Conservation (phyloP, 331 rosid species). For the Spiraea crenata region DNA sequence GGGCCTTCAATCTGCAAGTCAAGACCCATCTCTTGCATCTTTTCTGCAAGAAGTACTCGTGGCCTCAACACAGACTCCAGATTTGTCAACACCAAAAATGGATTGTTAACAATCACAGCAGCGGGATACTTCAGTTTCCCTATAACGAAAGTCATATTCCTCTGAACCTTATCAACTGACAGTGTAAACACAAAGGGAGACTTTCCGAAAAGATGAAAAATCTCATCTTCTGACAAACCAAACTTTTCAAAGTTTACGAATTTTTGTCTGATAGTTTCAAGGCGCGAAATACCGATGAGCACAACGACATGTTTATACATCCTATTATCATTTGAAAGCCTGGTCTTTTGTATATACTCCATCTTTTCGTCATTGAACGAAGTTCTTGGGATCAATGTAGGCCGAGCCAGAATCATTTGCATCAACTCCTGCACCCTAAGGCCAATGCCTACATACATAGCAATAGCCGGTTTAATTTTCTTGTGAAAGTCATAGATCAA, state of each 20-base stretch:
- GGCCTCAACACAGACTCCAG: constrained; percentile 74
- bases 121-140: constrained; percentile 63
- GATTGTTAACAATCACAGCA: constrained; percentile 39
- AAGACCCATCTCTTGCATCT: constrained; percentile 51
- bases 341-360: constrained; percentile 51
- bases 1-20: constrained; percentile 25
- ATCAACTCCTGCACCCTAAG: constrained; percentile 51
- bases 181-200: constrained; percentile 55
- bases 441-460: constrained; percentile 58
- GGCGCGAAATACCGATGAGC: constrained; percentile 62
- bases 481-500: constrained; percentile 41
- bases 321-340: constrained; percentile 50
- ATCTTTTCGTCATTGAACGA: constrained; percentile 67
- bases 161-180: constrained; percentile 78
- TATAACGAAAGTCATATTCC: constrained; percentile 78
- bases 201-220: constrained; percentile 46
- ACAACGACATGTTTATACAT: constrained; percentile 76
- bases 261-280: constrained; percentile 59
- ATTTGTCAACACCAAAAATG: constrained; percentile 52
- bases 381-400: constrained; percentile 61
- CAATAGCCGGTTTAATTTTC: constrained; percentile 40
- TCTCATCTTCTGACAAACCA: constrained; percentile 67
- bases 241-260: constrained; percentile 47
- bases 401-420: constrained; percentile 53
- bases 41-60: constrained; percentile 47